phyloP scores from a whole-genome alignment of 495 filamentous ascomycete species.

The Aspergillus kassunensis region DNA sequence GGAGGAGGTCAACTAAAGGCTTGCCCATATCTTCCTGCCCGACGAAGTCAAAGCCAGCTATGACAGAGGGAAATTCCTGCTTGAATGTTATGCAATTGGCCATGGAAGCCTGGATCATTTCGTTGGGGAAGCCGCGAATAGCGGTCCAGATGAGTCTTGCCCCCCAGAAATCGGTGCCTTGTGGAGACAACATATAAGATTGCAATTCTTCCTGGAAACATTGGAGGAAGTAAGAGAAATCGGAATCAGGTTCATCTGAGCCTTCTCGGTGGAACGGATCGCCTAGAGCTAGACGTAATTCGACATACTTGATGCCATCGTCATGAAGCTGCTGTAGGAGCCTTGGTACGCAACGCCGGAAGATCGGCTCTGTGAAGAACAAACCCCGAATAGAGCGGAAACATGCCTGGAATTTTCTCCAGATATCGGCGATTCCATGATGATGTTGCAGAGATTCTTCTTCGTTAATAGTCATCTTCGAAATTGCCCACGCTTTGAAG shows the following conservation, averaged over 20 bases:
- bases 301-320: conserved; percentile 13
- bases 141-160: conserved; percentile 15
- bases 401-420: conserved; percentile 10
- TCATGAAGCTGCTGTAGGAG: conserved; percentile 13
- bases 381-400: conserved; percentile 7
- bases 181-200: conserved; percentile 4
- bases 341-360: conserved; percentile 11
- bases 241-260: conserved; percentile 1
- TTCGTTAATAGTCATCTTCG: conserved; percentile 11
- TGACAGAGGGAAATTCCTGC: conserved; percentile 6
- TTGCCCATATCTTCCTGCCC: conserved; percentile 11
- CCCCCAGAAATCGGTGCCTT: conserved; percentile 11
- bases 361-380: conserved; percentile 12
- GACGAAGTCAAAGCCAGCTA: conserved; percentile 15
- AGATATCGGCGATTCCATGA: conserved; percentile 12
- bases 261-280: conserved; percentile 3
- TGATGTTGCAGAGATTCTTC: conserved; percentile 15
- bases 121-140: conserved; percentile 2
- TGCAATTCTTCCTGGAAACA: conserved; percentile 14
- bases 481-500: conserved; percentile 12
- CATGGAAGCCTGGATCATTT: conserved; percentile 6
- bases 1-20: conserved; percentile 9
- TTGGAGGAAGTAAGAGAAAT: conserved; percentile 8
- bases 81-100: conserved; percentile 1
- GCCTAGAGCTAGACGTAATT: conserved; percentile 8